These are phyloP conservation scores for Sporobolomyces phaffii DNA, from an alignment of 768 basidiomycete genomes.

Conservation along the genomic window DNA sequence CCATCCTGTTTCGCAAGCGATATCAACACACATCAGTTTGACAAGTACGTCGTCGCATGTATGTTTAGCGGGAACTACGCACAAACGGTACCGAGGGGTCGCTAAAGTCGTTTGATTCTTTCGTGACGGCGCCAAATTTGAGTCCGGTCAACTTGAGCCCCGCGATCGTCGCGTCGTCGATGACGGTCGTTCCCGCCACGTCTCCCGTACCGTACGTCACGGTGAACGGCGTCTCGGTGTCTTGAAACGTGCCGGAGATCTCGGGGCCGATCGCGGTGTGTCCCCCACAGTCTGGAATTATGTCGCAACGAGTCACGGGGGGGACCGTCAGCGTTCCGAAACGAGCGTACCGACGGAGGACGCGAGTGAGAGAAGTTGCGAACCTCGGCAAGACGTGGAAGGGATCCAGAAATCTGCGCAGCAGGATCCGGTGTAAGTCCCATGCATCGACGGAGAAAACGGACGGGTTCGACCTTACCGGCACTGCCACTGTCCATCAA, in stretches of 20 bases:
- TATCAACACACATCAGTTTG: too few relatives aligned
- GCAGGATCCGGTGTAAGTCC: too few relatives aligned
- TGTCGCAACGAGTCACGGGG: too few relatives aligned
- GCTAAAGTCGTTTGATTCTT: slow-evolving; percentile 41
- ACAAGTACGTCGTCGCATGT: neutral
- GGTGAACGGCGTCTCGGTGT: slow-evolving; percentile 43
- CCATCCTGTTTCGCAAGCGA: too few relatives aligned
- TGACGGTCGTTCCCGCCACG: slow-evolving; percentile 61
- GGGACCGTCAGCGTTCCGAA: too few relatives aligned
- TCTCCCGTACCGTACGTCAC: slow-evolving; percentile 51
- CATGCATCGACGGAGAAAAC: too few relatives aligned
- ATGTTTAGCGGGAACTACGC: slow-evolving; percentile 25
- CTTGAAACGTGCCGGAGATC: slow-evolving; percentile 60
- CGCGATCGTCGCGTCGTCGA: slow-evolving; percentile 61
- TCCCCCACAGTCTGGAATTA: slow-evolving; percentile 49
- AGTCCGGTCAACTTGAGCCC: slow-evolving; percentile 58
- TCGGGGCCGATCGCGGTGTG: slow-evolving; percentile 63
- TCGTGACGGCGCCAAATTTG: slow-evolving; percentile 54
- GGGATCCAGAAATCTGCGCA: slow-evolving; percentile 33
- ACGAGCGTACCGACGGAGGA: too few relatives aligned
- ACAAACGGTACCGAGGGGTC: slow-evolving; percentile 48
- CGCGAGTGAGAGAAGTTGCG: too few relatives aligned
- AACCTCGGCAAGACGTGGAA: slow-evolving; percentile 8
- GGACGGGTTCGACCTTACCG: slow-evolving; percentile 55
- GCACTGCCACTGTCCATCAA: slow-evolving; percentile 68